These are phyloP conservation scores for Candida pini DNA, from an alignment of 805 yeast genomes.

Conservation along the genomic window DNA sequence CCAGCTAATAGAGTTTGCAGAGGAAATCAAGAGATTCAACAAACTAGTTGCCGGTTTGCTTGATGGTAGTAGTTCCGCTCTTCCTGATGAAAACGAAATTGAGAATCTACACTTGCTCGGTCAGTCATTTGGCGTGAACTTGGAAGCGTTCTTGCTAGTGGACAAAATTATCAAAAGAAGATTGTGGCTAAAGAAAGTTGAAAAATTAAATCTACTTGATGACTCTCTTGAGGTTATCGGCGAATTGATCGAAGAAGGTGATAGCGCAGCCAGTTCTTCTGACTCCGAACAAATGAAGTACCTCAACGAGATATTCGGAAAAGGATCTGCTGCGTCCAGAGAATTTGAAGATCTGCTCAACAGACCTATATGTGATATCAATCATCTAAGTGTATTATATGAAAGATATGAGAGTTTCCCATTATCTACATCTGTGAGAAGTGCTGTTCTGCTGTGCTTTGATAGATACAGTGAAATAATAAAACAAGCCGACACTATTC, in stretches of 20 bases:
- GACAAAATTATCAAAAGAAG: conserved; percentile 33
- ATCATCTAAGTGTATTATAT: conserved; percentile 5
- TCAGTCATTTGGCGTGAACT: conserved; percentile 49
- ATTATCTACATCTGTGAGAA: conserved; percentile 7
- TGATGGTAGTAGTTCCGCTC: conserved; percentile 4
- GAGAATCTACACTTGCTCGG: conserved; percentile 53
- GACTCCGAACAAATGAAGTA: conserved; percentile 11
- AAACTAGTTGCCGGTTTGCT: conserved; percentile 38
- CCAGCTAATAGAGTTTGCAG: conserved; percentile 47
- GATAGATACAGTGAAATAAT: conserved; percentile 72
- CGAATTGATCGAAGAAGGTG: conserved; percentile 22
- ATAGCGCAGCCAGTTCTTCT: conserved; percentile 7
- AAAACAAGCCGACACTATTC: conserved; percentile 8
- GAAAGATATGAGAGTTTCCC: conserved; percentile 13
- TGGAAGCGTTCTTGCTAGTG: conserved; percentile 41
- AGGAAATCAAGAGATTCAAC: conserved; percentile 48
- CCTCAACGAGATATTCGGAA: conserved; percentile 10
- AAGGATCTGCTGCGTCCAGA: conserved; percentile 11
- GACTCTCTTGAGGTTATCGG: conserved; percentile 12
- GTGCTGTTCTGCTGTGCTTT: conserved; percentile 61
- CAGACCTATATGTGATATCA: conserved; percentile 1
- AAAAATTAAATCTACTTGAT: conserved; percentile 22
- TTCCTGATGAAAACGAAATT: conserved; percentile 35
- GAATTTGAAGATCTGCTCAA: conserved; percentile 4
- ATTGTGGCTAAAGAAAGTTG: conserved; percentile 32